Evolutionary conservation across 2,329 filamentous ascomycete species (phyloP).

Genomic region (Fusarium sp.): DNA sequence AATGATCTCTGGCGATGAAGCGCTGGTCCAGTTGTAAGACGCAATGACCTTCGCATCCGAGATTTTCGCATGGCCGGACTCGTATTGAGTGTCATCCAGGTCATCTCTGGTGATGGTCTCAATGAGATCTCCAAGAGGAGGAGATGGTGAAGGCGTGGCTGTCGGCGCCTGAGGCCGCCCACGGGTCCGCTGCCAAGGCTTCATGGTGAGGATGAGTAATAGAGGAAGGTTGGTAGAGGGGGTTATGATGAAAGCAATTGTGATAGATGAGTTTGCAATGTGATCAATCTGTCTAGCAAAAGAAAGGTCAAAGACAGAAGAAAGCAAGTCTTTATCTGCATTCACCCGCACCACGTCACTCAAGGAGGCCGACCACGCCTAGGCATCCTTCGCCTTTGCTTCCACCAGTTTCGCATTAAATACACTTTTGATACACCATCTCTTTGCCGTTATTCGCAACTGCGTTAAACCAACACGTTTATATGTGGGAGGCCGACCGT

Average conservation of each 20-base stretch:
- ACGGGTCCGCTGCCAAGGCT: neutral
- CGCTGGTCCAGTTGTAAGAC: slow-evolving; percentile 65
- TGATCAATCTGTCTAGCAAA: neutral
- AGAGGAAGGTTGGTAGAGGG: neutral
- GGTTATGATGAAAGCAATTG: neutral
- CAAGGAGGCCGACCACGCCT: slow-evolving; percentile 3
- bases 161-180: neutral
- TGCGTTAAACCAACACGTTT: slow-evolving; percentile 18
- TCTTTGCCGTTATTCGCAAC: neutral
- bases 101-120: slow-evolving; percentile 27
- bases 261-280: neutral
- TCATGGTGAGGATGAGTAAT: neutral
- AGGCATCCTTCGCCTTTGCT: neutral
- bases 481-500: slow-evolving; percentile 40
- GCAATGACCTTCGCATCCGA: slow-evolving; percentile 55
- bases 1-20: slow-evolving; percentile 55
- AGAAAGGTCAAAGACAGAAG: neutral
- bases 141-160: slow-evolving; percentile 16
- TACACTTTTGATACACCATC: slow-evolving; percentile 30
- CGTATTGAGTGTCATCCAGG: neutral
- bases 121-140: slow-evolving; percentile 41
- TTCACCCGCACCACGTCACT: neutral
- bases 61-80: slow-evolving; percentile 41
- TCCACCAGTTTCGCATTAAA: slow-evolving; percentile 15
- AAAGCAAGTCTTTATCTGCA: slow-evolving; percentile 4